These are phyloP conservation scores for Fusarium sp. DNA, from an alignment of 2,329 filamentous ascomycete genomes.

Conservation along the genomic window DNA sequence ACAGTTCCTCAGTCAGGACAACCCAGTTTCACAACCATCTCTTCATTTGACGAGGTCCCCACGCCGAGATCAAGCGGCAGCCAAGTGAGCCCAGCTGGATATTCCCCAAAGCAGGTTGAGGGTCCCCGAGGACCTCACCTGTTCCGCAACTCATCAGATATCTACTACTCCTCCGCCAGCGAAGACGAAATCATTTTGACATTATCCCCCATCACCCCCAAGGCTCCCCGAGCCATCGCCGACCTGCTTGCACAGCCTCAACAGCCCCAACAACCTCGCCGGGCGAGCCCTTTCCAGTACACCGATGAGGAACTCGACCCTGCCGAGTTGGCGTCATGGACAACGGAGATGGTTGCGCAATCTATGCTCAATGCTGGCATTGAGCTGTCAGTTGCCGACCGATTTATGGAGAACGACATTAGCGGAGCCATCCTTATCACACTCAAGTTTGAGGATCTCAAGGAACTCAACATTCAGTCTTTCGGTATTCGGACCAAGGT, in stretches of 20 bases:
- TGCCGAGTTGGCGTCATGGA: slow-evolving; percentile 72
- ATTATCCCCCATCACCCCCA: slow-evolving; percentile 79
- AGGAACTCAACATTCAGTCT: slow-evolving; percentile 82
- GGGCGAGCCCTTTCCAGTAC: slow-evolving; percentile 66
- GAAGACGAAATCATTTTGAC: slow-evolving; percentile 68
- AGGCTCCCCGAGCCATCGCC: slow-evolving; percentile 57
- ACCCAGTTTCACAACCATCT: slow-evolving; percentile 85
- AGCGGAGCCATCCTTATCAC: slow-evolving; percentile 87
- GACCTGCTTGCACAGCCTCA: slow-evolving; percentile 33
- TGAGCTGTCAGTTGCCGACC: slow-evolving; percentile 80
- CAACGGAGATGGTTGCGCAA: slow-evolving; percentile 80
- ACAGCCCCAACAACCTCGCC: slow-evolving; percentile 43
- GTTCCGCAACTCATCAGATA: slow-evolving; percentile 73
- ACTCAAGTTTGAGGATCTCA: slow-evolving; percentile 89
- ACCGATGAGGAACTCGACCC: slow-evolving; percentile 68
- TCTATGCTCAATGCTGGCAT: slow-evolving; percentile 89
- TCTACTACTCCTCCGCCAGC: slow-evolving; percentile 25
- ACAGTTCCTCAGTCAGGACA: slow-evolving; percentile 66
- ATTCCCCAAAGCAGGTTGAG: slow-evolving; percentile 73
- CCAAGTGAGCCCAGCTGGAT: slow-evolving; percentile 69
- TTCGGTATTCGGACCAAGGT: slow-evolving; percentile 84
- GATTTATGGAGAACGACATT: slow-evolving; percentile 93
- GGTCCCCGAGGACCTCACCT: slow-evolving; percentile 89
- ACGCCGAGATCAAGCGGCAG: slow-evolving; percentile 77
- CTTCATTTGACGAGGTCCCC: slow-evolving; percentile 84